Evolutionary conservation across 345 rosid genomes (phyloP), one percentile per base, ranked within the genome.

Genomic region (Linum usitatissimum): DNA sequence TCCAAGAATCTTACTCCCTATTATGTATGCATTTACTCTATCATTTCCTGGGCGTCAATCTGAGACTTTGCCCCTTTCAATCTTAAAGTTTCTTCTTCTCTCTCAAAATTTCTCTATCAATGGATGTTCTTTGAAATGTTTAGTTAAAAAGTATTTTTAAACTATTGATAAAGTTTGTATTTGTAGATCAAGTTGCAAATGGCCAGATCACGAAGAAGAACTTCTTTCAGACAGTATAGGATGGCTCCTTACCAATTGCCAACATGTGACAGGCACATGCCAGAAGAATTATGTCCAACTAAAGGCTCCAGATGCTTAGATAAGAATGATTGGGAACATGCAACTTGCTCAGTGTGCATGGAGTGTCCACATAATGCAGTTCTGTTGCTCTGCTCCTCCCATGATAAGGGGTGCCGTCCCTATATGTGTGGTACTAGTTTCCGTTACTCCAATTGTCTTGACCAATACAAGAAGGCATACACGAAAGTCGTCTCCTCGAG

Each of bases 391-490:
- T 93, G 99, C 71, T 90, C 99, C 60, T 93, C 99, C 56, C 83
- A 93, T 66, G 96, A 93, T 72, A 93, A 90, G 70, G 99, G 99
- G 39, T 93, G 99, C 60, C 95, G 90, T 34, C 96, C 99, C 60
- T 93, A 84, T 72, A 93, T 93, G 99, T 93, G 99, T 73, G 97
- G 90, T 71, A 92, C 99, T 40, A 92, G 98, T 77, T 89, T 82
- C 66, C 86, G 97, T 0, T 92, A 85, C 64, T 92, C 98, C 28
- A 90, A 92, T 59, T 92, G 99, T 78, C 94, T 92, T 61, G 94
- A 89, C 68, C 96, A 84, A 77, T 92, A 87, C 83, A 83, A 83
- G 79, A 87, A 89, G 59, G 93, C 96, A 12, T 82, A 86, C 62
- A 73, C 94, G 5, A 92, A 87, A 68, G 80, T 68, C 0, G 77